These are phyloP conservation scores for Lactifluus hygrophoroides DNA, from an alignment of 768 basidiomycete species.

Conservation along the genomic window DNA sequence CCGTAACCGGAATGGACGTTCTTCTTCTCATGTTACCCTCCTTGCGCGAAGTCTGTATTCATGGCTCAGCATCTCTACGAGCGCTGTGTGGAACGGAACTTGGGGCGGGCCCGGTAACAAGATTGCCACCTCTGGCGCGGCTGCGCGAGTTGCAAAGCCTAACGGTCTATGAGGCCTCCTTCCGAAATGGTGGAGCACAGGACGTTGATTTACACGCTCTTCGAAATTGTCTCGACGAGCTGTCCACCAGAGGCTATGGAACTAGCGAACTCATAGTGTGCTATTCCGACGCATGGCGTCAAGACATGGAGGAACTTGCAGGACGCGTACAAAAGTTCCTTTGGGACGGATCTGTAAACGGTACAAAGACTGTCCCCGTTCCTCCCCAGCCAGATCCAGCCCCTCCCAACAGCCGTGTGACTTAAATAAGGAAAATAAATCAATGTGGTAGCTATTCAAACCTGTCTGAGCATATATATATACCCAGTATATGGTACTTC, in stretches of 20 bases:
- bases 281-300: constrained; percentile 16
- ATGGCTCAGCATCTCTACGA: constrained; percentile 16
- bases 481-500: background rate
- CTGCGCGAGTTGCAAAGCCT: constrained; percentile 10
- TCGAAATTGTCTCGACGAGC: constrained; percentile 4
- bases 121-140: constrained; percentile 4
- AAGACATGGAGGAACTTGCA: constrained; percentile 19
- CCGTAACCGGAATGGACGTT: background rate
- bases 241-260: background rate
- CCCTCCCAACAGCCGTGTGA: background rate
- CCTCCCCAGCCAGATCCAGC: constrained; percentile 1
- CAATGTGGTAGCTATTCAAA: background rate
- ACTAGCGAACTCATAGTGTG: constrained; percentile 16
- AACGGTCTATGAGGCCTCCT: constrained; percentile 14
- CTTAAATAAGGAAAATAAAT: background rate
- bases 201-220: constrained; percentile 9
- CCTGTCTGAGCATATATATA: too few relatives aligned
- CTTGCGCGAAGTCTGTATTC: constrained; percentile 17
- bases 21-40: constrained; percentile 14
- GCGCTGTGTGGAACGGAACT: constrained; percentile 11
- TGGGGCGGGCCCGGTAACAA: background rate
- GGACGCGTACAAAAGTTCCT: constrained; percentile 8
- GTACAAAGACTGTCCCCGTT: constrained; percentile 8
- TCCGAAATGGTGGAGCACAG: constrained; percentile 7
- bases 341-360: constrained; percentile 19